Evolutionary conservation across 306 rosid species (phyloP).

Genomic region (Castanospermum australe): DNA sequence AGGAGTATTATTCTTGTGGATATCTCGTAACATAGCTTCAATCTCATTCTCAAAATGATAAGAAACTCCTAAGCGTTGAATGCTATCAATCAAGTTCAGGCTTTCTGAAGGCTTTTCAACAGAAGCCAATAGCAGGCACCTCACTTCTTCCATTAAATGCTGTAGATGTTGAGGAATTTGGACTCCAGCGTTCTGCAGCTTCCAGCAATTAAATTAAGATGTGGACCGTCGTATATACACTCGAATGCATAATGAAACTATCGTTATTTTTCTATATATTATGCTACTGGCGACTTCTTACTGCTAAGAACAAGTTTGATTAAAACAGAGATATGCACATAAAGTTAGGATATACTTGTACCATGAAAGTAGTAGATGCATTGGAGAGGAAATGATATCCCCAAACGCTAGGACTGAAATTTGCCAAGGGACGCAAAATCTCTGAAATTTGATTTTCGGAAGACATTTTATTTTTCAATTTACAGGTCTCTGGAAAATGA

Average conservation of each 20-base stretch:
- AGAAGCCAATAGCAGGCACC: neutral
- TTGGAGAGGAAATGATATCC: neutral
- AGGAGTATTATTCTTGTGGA: neutral
- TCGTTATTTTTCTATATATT: no score
- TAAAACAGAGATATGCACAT: neutral
- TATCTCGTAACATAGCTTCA: neutral
- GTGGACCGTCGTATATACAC: no score
- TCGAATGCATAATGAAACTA: no score
- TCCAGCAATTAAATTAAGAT: neutral
- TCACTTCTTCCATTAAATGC: conserved; percentile 29
- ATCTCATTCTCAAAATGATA: conserved; percentile 36
- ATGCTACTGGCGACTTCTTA: no score
- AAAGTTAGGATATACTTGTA: no score
- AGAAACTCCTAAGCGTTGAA: conserved; percentile 39
- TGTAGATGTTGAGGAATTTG: neutral
- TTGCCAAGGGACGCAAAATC: neutral
- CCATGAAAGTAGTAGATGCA: neutral
- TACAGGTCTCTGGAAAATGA: no score
- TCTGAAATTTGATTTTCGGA: neutral
- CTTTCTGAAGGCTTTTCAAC: neutral
- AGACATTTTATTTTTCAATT: no score
- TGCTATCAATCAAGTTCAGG: conserved; percentile 21
- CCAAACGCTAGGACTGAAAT: neutral
- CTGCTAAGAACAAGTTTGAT: no score
- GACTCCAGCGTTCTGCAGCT: neutral